phyloP scores from a whole-genome alignment of 1,139 yeast genomes.

The Kurtzmaniella natalensis region DNA sequence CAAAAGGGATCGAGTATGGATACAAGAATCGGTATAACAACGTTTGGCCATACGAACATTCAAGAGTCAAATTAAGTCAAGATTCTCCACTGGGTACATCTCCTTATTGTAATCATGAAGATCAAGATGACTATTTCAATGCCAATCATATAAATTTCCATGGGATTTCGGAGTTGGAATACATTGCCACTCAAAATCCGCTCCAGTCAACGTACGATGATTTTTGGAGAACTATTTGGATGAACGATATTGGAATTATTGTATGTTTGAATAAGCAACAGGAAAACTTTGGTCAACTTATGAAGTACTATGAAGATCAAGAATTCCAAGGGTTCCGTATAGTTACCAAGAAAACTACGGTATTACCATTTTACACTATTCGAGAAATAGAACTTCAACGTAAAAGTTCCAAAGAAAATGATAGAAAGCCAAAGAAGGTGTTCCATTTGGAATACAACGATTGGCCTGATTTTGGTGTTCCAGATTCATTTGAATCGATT shows the following conservation, averaged over 20 bases:
- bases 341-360: conserved; percentile 8
- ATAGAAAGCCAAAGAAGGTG: conserved; percentile 23
- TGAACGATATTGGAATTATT: conserved; percentile 57
- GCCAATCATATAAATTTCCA: conserved; percentile 33
- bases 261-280: conserved; percentile 58
- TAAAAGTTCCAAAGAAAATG: conserved; percentile 7
- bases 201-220: conserved; percentile 36
- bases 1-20: conserved; percentile 49
- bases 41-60: conserved; percentile 46
- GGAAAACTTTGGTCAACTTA: conserved; percentile 9
- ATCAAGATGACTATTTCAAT: conserved; percentile 38
- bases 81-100: conserved; percentile 10
- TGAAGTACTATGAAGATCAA: conserved; percentile 21
- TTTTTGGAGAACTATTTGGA: conserved; percentile 44
- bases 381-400: conserved; percentile 17
- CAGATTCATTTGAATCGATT: conserved; percentile 49
- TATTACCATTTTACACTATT: conserved; percentile 14
- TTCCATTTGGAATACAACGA: conserved; percentile 65
- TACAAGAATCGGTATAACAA: conserved; percentile 43
- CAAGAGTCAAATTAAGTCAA: conserved; percentile 31
- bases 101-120: conserved; percentile 8
- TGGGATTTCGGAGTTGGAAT: conserved; percentile 19
- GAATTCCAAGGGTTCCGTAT: conserved; percentile 7
- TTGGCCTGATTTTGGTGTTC: conserved; percentile 85
- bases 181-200: conserved; percentile 46